Evolutionary conservation across 768 basidiomycete genomes (phyloP), one percentile per base, ranked within the genome.

Genomic region (Mrakia gelida): DNA sequence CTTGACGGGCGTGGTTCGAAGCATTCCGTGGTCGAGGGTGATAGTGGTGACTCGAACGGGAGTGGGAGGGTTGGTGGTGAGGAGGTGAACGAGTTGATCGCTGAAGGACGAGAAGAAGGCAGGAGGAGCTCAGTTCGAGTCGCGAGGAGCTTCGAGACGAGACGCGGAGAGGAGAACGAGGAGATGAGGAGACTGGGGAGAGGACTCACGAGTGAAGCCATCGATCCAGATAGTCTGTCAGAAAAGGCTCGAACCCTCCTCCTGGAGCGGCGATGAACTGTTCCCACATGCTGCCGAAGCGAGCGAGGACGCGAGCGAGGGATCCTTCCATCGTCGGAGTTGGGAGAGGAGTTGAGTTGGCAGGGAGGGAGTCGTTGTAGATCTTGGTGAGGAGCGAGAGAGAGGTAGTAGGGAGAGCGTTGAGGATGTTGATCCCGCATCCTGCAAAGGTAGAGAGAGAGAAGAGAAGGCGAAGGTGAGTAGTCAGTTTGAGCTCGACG

Each of bases 151-250:
- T 6, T n/a, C 18, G 71, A 73, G 13, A 28, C n/a, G 54, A 28
- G 38, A 71, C 10, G 21, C 23, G 10, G 49, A 15, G 45, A 75
- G 30, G 38, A 15, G 45, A 43, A 13, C 15, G 3, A 8, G 41
- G 21, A 54, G 30, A 63, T 30, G 62, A 56, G 49, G 61, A 32
- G n/a, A 43, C 38, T 76, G 38, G 54, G 45, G 68, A 54, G 32
- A 30, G 0, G 30, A 90, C 94, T 81, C 75, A 98, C 95, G 92
- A 91, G 83, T 98, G 96, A 76, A 98, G 85, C 96, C 97, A 99
- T 30, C 90, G 85, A 32, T 88, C 85, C 45, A 91, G 88, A 84
- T 98, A 99, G 43, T 88, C 86, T 54, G 90, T 88, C 85, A 92
- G 87, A 84, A 98, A 96, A 0, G 92, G 89, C 38, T 87, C 89